Evolutionary conservation across 2,329 filamentous ascomycete genomes (phyloP), one percentile per base, ranked within the genome.

Genomic region (Fusarium verrucosum): DNA sequence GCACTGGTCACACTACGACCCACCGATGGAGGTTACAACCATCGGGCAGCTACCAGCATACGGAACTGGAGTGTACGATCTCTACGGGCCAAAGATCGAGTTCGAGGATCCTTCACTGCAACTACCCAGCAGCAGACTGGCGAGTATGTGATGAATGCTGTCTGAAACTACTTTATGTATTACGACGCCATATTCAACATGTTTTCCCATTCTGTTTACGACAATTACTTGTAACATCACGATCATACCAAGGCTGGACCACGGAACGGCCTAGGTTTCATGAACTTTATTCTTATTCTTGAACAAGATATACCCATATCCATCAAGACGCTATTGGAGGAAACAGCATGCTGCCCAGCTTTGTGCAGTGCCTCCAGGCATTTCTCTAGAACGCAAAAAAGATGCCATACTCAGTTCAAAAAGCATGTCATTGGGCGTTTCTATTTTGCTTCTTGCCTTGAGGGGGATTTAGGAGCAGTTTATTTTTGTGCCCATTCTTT

Each of bases 1-100:
- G 41, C 79, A 82, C 20, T 88, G 85, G 84, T 86, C 85, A 62
- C 79, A 82, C 28, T 88, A 87, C 68, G 84, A 87, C 67, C 70
- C 83, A 11, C 85, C 84, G 0, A 82, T 85, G n/a, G 85, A 85
- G 70, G 83, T 87, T 38, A 74, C 82, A 40, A 83, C 81, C 42
- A 85, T 87, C 50, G 80, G 83, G 17, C 80, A 82, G 62, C 67
- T 85, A 6, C 82, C 83, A 13, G 75, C 80, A 8, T 87, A 82
- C 57, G 79, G 80, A 7, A 76, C 81, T 17, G 78, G 76, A n/a
- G 77, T 84, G 16, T 84, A 83, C 63, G 83, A 85, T 63, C 75
- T 83, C 3, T 88, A 85, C 80, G 74, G 70, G 4, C 78, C 80
- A 37, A 88, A 88, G 76, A 75, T 85, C 22, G 85, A 87, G 65